A percentile compares a stretch with the other conserved stretches of the same genome.
These are phyloP conservation scores for Saccharomyces uvarum DNA, from an alignment of 1,139 yeast genomes.

Conservation along the genomic window DNA sequence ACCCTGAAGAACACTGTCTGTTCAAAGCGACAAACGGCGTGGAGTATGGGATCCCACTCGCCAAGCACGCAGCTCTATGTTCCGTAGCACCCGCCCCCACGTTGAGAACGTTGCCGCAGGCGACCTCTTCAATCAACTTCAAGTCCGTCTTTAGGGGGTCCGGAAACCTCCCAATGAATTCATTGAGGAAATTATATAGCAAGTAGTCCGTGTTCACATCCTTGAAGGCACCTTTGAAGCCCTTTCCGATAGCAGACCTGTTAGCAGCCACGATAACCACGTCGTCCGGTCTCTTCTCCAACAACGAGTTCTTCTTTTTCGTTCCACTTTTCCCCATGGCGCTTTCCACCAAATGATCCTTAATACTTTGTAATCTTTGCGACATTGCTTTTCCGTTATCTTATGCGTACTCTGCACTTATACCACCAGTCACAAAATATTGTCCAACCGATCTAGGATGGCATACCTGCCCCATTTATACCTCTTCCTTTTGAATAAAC, in stretches of 20 bases:
- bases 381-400: slow-evolving; percentile 13
- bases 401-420: not conserved
- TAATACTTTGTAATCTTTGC: slow-evolving; percentile 52
- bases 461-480: not conserved
- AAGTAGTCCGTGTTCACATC: slow-evolving; percentile 39
- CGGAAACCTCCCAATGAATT: slow-evolving; percentile 46
- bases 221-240: slow-evolving; percentile 55
- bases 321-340: slow-evolving; percentile 8
- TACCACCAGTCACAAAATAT: not conserved
- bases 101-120: slow-evolving; percentile 82
- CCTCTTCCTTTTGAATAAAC: not conserved
- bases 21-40: slow-evolving; percentile 77
- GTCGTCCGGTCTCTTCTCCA: slow-evolving; percentile 69
- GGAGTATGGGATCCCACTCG: slow-evolving; percentile 63
- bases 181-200: slow-evolving; percentile 54
- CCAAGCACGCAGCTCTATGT: slow-evolving; percentile 77
- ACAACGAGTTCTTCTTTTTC: slow-evolving; percentile 24
- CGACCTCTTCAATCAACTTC: slow-evolving; percentile 67
- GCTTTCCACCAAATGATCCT: slow-evolving; percentile 46
- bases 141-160: slow-evolving; percentile 46
- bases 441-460: too few species aligned
- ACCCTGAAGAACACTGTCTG: slow-evolving; percentile 92
- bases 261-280: slow-evolving; percentile 82
- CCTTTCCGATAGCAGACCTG: slow-evolving; percentile 84
- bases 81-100: slow-evolving; percentile 89